Base-by-base conservation (phyloP, 1,139 yeast genomes). In the Nadsonia commutata region DNA sequence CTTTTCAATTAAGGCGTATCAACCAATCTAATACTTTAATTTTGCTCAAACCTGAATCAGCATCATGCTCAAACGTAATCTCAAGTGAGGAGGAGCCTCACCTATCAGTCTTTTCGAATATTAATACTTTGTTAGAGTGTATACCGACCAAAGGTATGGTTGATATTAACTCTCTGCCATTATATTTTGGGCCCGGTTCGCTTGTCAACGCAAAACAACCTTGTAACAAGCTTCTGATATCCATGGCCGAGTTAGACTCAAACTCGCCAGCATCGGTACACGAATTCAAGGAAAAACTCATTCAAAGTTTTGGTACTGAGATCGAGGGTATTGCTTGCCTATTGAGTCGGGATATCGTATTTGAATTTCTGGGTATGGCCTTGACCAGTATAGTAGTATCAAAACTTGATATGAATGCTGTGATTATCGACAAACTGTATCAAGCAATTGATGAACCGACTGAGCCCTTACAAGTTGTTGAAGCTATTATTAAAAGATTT, bases 1-100 rank as follows among this genome's bases (percentile, higher is more conserved):
- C 94, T 0, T 85, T 76, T 72, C 67, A 67, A 44, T 56, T 86
- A 18, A 70, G 88, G 40, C 88, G 81, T 53, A 79, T 83, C 68
- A 83, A 84, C 57, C 96, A 88, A 59, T 82, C 95, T 8, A 86
- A 88, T 58, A 73, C 93, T 1, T 78, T 82, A 11, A 59, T 85
- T 52, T 52, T 86, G 31, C 60, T 76, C 58, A 63, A 67, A 31
- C 61, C 65, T 7, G 44, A 44, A 49, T 55, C 46, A 7, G 47
- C 51, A 21, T 48, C 52, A 3, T 48, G 42, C 2, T 57, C 55
- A 36, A 45, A 45, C 3, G 43, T 45, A 20, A 20, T 33, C 20
- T 46, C 40, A 27, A 37, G 37, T 44, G 37, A 48, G 51, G 43
- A 47, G 40, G 21, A 54, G 67, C 13, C 47, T 57, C 71, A 1